Evolutionary conservation across 805 yeast genomes (phyloP), one percentile per base, ranked within the genome.

Genomic region (Yarrowia sp.): DNA sequence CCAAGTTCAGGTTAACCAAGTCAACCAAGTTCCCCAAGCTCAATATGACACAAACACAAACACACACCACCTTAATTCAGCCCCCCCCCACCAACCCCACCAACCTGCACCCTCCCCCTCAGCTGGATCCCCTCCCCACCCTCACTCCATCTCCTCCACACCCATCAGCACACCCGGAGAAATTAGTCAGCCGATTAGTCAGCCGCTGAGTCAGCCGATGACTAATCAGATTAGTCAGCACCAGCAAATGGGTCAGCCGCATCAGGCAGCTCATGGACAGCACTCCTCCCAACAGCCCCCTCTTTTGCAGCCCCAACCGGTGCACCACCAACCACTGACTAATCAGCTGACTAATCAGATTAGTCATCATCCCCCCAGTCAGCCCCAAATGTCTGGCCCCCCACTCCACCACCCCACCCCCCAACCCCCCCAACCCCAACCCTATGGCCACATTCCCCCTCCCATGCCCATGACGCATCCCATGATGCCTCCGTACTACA

Each of bases 401-500:
- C 10, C 36, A 4, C 61, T 42, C 32, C 45, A 16, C 15, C 59
- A 22, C 19, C 42, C 58, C 9, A 45, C 48, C 15, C 63, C 63
- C 14, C 55, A 35, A 26, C 41, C 19, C 1, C 64, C 49, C 35
- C 59, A 38, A 12, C 45, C 46, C 35, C 26, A 38, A 35, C 42
- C 58, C 15, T 50, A 35, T 11, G 55, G 41, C 26, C 41, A 50
- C 40, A 35, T 16, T 2, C 58, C 43, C 5, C 64, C 49, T 11
- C 49, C 64, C 38, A 12, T 32, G 49, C 41, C 64, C n/a, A n/a
- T 56, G 50, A 32, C 49, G 4, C 38, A 45, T 12, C 15, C 65
- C 43, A 59, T 59, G 65, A 59, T 59, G 52, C 65, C 65, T 2
- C 65, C 65, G 3, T 59, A 59, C 52, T 59, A 35, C 52, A 45